Base-by-base conservation (phyloP, 352 stramenopile genomes). In the Phytophthora tubulina region DNA sequence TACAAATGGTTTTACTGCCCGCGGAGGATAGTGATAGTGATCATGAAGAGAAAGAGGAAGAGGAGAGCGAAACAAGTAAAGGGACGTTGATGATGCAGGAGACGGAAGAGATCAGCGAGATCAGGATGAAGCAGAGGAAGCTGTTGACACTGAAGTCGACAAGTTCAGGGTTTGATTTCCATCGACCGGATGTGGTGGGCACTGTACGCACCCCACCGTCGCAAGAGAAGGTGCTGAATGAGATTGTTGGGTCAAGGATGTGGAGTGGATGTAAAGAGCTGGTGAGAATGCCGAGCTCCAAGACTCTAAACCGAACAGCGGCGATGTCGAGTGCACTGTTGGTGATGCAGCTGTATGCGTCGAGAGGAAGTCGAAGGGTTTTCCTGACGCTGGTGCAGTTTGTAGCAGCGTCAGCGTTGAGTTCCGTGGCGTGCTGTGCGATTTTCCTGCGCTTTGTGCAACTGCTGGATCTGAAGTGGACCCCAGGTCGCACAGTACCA, bases 301-400 rank as follows among this genome's bases (percentile, higher is more conserved):
- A 68, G 66, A 80, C 75, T 44, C 74, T 95, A n/a, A 84, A 94
- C 38, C 86, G 85, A 33, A 92, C 88, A 3, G 87, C 86, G 13
- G 84, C 85, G 1, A 78, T 90, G 50, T 95, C 88, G 4, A 91
- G 81, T 38, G 88, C 80, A 13, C 63, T 95, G 30, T 74, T 95
- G 38, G 84, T 88, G 13, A 78, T 94, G 17, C 88, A 95, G 79
- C 51, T 95, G 21, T 93, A 93, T 67, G 75, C 82, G 42, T 95
- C 86, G 30, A 81, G 75, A 42, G 60, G 75, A 31, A 93, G 86
- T 58, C 85, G 88, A 8, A 85, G 71, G 33, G 78, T 85, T 52
- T 84, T 94, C 44, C 39, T 91, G 6, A 76, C 75, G 9, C 79
- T 90, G 49, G 46, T 89, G 17, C 86, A 92, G 61, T 86, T 94